A percentile compares a stretch with the other conserved stretches of the same genome.
Conservation (phyloP, 768 basidiomycete genomes). For the Amanita jacksonii region DNA sequence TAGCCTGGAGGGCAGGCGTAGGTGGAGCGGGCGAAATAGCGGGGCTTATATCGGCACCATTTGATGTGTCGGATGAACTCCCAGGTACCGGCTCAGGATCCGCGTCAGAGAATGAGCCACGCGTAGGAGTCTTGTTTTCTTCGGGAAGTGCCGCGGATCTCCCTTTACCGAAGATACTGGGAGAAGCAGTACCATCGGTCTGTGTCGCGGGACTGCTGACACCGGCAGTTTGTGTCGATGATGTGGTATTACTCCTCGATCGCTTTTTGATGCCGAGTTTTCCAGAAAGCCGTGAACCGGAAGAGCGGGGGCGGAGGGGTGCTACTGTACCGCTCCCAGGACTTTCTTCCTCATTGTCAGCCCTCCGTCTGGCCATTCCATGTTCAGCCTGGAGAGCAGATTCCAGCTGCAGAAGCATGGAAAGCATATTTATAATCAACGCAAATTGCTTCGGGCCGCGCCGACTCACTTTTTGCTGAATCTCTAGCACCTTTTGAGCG, state of each 20-base stretch:
- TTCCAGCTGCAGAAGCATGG: slow-evolving; percentile 47
- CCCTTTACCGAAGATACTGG: slow-evolving; percentile 12
- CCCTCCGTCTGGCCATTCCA: slow-evolving; percentile 28
- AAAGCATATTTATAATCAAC: slow-evolving; percentile 1
- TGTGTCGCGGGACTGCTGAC: slow-evolving; percentile 17
- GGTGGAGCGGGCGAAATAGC: slow-evolving; percentile 15
- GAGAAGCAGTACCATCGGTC: slow-evolving; percentile 19
- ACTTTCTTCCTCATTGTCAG: slow-evolving; percentile 48
- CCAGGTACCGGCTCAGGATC: slow-evolving; percentile 24
- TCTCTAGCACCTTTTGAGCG: slow-evolving; percentile 78
- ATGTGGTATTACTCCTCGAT: slow-evolving; percentile 52
- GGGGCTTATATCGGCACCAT: slow-evolving; percentile 10
- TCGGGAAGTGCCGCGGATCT: slow-evolving; percentile 15
- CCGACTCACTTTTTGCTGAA: slow-evolving; percentile 78
- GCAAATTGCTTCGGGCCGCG: background rate
- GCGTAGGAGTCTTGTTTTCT: slow-evolving; percentile 34
- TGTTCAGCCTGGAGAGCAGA: slow-evolving; percentile 59
- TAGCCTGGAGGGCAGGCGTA: slow-evolving; percentile 19
- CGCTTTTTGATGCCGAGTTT: slow-evolving; percentile 30
- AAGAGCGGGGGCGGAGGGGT: slow-evolving; percentile 30
- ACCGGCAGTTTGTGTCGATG: slow-evolving; percentile 43
- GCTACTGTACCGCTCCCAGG: slow-evolving; percentile 34
- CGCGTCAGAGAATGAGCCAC: slow-evolving; percentile 27
- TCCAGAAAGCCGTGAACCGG: slow-evolving; percentile 21
- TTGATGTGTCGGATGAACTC: slow-evolving; percentile 22